Conservation (phyloP, 805 yeast species). For the Schizosaccharomyces japonicus region DNA sequence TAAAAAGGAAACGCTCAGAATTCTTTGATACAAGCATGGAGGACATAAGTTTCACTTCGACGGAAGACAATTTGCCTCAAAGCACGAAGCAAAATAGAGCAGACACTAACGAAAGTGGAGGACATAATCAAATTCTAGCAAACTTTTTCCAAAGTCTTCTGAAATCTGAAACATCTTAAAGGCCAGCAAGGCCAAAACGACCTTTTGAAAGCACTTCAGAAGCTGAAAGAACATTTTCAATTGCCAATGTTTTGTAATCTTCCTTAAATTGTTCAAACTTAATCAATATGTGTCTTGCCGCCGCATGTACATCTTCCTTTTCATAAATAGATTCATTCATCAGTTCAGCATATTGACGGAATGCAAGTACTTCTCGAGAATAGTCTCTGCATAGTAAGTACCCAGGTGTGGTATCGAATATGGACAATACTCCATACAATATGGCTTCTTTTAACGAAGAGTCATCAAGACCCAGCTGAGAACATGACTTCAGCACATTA, state of each 20-base stretch:
- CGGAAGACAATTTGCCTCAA: too few relatives aligned
- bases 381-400: neutral
- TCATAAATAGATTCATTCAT: neutral
- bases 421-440: neutral
- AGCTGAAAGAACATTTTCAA: neutral
- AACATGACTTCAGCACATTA: neutral
- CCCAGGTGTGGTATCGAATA: neutral
- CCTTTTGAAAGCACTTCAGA: neutral
- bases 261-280: neutral
- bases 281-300: neutral
- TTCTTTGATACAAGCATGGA: too few relatives aligned
- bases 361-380: neutral
- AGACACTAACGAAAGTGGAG: too few relatives aligned
- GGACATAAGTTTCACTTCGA: too few relatives aligned
- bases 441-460: neutral
- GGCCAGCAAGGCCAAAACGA: neutral
- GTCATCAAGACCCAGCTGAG: neutral
- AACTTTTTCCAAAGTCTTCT: neutral
- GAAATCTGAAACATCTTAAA: neutral
- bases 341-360: neutral
- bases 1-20: too few relatives aligned
- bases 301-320: neutral
- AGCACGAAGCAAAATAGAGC: too few relatives aligned
- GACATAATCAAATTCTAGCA: too few relatives aligned
- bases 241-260: neutral